Conservation (phyloP, 768 basidiomycete species). For the Phanerodontia chrysosporium region DNA sequence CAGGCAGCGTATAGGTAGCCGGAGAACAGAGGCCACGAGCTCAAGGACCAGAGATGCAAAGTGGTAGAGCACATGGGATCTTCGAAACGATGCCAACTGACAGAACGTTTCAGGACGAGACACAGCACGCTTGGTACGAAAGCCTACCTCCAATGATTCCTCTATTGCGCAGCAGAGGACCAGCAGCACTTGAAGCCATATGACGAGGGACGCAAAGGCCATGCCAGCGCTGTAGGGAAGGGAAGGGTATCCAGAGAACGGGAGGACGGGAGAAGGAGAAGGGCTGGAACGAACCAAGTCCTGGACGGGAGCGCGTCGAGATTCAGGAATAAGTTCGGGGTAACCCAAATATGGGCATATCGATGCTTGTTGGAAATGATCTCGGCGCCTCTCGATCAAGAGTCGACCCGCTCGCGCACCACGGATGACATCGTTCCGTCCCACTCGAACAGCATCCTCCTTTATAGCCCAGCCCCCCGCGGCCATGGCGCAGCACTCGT, state of each 20-base stretch:
- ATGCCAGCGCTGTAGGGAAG: background rate
- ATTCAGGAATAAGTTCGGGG: background rate
- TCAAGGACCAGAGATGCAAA: background rate
- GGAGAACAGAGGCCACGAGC: background rate
- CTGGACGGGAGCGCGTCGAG: background rate
- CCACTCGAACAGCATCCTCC: background rate
- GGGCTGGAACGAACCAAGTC: background rate
- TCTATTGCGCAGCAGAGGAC: background rate
- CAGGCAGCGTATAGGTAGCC: background rate
- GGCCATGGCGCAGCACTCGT: background rate
- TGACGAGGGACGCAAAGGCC: background rate
- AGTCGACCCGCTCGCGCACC: background rate
- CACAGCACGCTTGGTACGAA: background rate
- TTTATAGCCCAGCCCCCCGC: background rate
- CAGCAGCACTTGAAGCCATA: background rate
- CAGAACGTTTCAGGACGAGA: no score
- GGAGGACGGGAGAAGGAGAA: background rate
- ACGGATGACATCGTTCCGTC: slow-evolving; percentile 1
- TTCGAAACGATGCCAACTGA: background rate
- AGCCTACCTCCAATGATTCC: slow-evolving; percentile 3
- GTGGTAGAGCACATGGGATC: background rate
- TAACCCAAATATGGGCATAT: background rate
- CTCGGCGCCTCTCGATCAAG: background rate
- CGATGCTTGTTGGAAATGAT: background rate
- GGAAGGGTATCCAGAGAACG: background rate